Percentiles rank a stretch among this genome's conserved stretches.
phyloP scores from a whole-genome alignment of 2,329 filamentous ascomycete species.

The Mycosphaerelloides madeirae region DNA sequence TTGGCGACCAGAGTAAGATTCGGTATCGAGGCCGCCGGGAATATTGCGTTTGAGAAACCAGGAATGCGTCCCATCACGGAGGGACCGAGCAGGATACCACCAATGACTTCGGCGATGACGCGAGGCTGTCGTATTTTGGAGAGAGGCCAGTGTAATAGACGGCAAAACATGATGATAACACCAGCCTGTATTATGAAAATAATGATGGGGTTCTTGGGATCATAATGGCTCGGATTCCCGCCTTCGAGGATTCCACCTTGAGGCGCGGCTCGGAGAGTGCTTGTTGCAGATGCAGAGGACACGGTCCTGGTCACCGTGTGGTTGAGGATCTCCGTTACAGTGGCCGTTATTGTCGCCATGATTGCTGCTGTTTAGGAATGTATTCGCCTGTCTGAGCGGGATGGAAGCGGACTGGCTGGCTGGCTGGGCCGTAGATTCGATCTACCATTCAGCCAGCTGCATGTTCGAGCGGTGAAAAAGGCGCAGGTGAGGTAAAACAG shows the following conservation, averaged over 20 bases:
- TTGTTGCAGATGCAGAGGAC: conserved; percentile 20
- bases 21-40: conserved; percentile 69
- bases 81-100: conserved; percentile 78
- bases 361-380: background rate
- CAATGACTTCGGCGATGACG: conserved; percentile 79
- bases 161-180: conserved; percentile 72
- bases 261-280: conserved; percentile 40
- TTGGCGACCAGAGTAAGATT: conserved; percentile 75
- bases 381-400: no score
- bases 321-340: conserved; percentile 19
- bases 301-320: conserved; percentile 15
- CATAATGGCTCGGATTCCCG: conserved; percentile 63
- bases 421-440: background rate
- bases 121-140: conserved; percentile 73
- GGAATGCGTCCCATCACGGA: conserved; percentile 85
- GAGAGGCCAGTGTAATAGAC: conserved; percentile 69
- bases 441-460: no score
- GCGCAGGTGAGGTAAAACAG: no score
- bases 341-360: conserved; percentile 12
- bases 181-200: conserved; percentile 71
- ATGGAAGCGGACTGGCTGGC: background rate
- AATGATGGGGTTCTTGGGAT: conserved; percentile 62
- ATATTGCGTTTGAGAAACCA: conserved; percentile 70
- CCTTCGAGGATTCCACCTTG: conserved; percentile 70
- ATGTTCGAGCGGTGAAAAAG: background rate